Evolutionary conservation across 371 early-diverging fungal genomes (phyloP).

Genomic region (Amoeboaphelidium protococcarum): DNA sequence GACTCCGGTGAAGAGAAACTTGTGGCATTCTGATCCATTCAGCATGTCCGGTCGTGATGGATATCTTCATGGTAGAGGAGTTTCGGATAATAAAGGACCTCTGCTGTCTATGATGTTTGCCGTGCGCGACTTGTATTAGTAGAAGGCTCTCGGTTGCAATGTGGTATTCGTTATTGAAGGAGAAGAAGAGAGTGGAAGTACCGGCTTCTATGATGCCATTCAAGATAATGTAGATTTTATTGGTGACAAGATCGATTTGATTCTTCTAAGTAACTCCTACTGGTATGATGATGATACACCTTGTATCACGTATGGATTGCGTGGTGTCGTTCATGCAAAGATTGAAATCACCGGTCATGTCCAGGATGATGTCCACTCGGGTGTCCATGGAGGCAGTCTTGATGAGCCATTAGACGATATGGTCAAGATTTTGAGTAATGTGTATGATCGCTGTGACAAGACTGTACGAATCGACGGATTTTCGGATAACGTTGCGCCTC

Average conservation of each 20-base stretch:
- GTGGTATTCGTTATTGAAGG: conserved; percentile 57
- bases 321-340: conserved; percentile 44
- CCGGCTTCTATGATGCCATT: conserved; percentile 34
- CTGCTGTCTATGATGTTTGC: conserved; percentile 48
- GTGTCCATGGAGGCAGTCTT: conserved; percentile 58
- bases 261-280: conserved; percentile 36
- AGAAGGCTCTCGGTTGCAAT: conserved; percentile 28
- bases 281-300: conserved; percentile 39
- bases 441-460: conserved; percentile 59
- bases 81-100: conserved; percentile 54
- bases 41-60: conserved; percentile 13
- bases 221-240: conserved; percentile 18
- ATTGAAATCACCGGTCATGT: conserved; percentile 26
- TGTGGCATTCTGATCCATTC: conserved; percentile 29
- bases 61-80: background rate
- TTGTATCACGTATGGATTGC: conserved; percentile 35
- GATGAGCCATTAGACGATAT: conserved; percentile 39
- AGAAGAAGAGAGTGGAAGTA: conserved; percentile 52
- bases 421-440: conserved; percentile 35
- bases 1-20: conserved; percentile 27
- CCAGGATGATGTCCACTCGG: conserved; percentile 42
- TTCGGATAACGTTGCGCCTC: conserved; percentile 57
- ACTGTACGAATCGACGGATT: conserved; percentile 62
- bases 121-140: conserved; percentile 28
- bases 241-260: conserved; percentile 29